Base-by-base conservation (phyloP, 768 basidiomycete genomes). In the Obba rivulosa region DNA sequence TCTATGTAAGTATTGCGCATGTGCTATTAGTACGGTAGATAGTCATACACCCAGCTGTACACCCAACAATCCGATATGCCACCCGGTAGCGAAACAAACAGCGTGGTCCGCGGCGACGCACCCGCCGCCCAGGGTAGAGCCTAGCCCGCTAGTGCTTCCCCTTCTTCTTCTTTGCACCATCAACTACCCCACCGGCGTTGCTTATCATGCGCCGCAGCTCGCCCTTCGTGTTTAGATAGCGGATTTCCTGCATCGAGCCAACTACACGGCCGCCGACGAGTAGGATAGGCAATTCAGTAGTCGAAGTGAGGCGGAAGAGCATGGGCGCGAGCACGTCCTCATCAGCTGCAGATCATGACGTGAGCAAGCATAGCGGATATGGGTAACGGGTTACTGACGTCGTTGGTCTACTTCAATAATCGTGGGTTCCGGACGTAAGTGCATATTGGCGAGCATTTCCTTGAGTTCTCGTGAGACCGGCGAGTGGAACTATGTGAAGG, bases 361-460 rank as follows among this genome's bases (percentile, higher is more conserved):
- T 11, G 18, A 36, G 31, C n/a, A 41, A 16, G 16, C 23, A 21
- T 14, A 24, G 21, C 21, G 8, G 37, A 35, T 11, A 46, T 11
- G 10, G 40, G 18, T 9, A 38, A 20, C 31, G 13, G 16, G 20
- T 7, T 1, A 63, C 67, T 20, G 45, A 73, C 72, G 61, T 51
- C 88, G 80, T 44, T 79, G 65, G 59, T 91, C 87, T 18, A 87
- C 75, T 35, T 87, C 84, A 37, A 91, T 76, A 42, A 88, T 71
- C 14, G 80, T 76, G 0, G 86, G 81, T 0, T 74, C 61, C 8
- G 87, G 88, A 0, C 66, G 68, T 35, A 91, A 73, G 55, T 80
- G 66, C 64, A 86, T 67, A 8, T 66, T 69, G 2, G 68, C 60
- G 3, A 92, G 66, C 8, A 84, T 71, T 11, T 69, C 55, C 56